These are phyloP conservation scores for Poterioochromonas sp. DNA, from an alignment of 352 stramenopile genomes.

Conservation along the genomic window DNA sequence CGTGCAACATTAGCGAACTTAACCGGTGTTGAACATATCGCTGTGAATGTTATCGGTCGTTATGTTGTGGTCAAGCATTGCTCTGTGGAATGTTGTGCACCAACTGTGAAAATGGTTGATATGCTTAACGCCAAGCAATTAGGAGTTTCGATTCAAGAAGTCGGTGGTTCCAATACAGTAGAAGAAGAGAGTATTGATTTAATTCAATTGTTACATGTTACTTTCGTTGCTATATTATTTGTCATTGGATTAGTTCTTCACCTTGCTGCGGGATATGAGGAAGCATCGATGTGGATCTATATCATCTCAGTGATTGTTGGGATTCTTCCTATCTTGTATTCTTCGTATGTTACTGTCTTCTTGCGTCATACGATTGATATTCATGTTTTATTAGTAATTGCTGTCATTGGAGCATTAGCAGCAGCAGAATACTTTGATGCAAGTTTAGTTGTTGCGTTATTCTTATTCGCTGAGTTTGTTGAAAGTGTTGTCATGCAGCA, in stretches of 20 bases:
- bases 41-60: slow-evolving; percentile 22
- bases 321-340: slow-evolving; percentile 1
- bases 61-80: slow-evolving; percentile 33
- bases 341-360: not conserved
- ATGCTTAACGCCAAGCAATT: slow-evolving; percentile 25
- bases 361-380: slow-evolving; percentile 23
- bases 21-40: slow-evolving; percentile 9
- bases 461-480: slow-evolving; percentile 6
- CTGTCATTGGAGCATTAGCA: slow-evolving; percentile 13
- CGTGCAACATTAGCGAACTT: not conserved
- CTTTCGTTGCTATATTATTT: not conserved
- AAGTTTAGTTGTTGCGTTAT: slow-evolving; percentile 13
- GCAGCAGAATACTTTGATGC: slow-evolving; percentile 26
- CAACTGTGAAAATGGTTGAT: not conserved
- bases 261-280: not conserved
- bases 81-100: slow-evolving; percentile 24
- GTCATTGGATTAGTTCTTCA: not conserved
- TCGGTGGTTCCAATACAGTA: not conserved
- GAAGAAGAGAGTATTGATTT: not conserved
- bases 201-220: not conserved
- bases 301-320: not conserved
- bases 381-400: slow-evolving; percentile 2
- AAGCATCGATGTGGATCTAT: slow-evolving; percentile 3
- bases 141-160: slow-evolving; percentile 8
- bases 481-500: not conserved